Base-by-base conservation (phyloP, 345 rosid species). In the Eucalyptus polybractea region DNA sequence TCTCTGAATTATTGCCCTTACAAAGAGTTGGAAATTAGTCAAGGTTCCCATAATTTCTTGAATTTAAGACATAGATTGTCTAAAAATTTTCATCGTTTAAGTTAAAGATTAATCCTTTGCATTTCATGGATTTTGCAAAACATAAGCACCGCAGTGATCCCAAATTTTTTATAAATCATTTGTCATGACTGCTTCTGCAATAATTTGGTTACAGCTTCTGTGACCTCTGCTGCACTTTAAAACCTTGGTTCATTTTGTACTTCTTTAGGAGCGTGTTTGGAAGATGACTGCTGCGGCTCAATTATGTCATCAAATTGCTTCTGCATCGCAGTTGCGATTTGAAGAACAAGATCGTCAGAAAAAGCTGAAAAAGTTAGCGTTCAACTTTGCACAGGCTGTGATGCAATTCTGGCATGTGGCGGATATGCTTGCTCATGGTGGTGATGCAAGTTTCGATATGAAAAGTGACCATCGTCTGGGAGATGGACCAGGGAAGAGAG, bases 271-370 rank as follows among this genome's bases (percentile, higher is more conserved):
- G 94, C 99, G 99, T 56, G 93, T 98, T 88, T 98, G 99, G 99
- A 98, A 98, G 92, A 94, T 92, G 94, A 98, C 99, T 86, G 98
- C 98, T 91, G 99, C 99, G 49, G 94, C 99, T 88, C 99, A 98
- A 94, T 93, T 96, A 91, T 95, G 98, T 92, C 98, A 81, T 89
- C 94, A 92, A 88, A 93, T 91, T 93, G 98, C 98, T 91, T 92
- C 93, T 90, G 92, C 95, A 91, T 95, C 95, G 51, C 94, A 87
- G 89, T 87, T 92, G 92, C 96, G 94, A 93, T 92, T 92, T 90
- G 94, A 95, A 89, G 94, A 94, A 89, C 95, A 88, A 90, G 91
- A 90, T 90, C 94, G 90, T 88, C 89, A 86, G 44, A 44, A 89
- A 91, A 94, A 96, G 93, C 94, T 94, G 13, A 95, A 94, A 94